Percentiles rank a stretch among this genome's conserved stretches.
These are phyloP conservation scores for Fusarium mangiferae DNA, from an alignment of 2,329 filamentous ascomycete genomes.

Conservation along the genomic window DNA sequence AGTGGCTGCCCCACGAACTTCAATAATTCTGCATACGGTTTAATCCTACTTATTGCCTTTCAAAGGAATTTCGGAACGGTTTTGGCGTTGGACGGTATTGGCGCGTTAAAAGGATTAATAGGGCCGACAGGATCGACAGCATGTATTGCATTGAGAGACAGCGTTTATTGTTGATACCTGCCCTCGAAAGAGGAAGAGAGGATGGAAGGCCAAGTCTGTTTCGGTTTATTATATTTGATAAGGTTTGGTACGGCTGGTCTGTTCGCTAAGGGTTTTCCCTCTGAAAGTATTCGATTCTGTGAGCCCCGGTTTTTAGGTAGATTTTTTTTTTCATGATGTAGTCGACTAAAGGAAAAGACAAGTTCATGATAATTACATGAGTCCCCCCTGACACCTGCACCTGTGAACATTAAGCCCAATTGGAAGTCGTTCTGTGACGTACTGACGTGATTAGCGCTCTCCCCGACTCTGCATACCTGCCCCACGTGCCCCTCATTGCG, in stretches of 20 bases:
- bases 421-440: constrained; percentile 31
- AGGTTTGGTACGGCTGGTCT: constrained; percentile 3
- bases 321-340: constrained; percentile 29
- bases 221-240: constrained; percentile 15
- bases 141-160: constrained; percentile 27
- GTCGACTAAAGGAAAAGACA: constrained; percentile 32
- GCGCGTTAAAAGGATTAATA: constrained; percentile 30
- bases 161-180: constrained; percentile 30
- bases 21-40: constrained; percentile 33
- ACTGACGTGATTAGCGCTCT: constrained; percentile 39
- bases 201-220: constrained; percentile 20
- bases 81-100: constrained; percentile 43
- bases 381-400: constrained; percentile 7
- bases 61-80: constrained; percentile 35
- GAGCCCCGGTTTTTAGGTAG: constrained; percentile 37
- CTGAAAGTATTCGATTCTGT: constrained; percentile 31
- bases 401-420: constrained; percentile 17
- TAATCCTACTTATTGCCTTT: constrained; percentile 17
- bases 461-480: constrained; percentile 27
- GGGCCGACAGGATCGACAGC: constrained; percentile 10
- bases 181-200: constrained; percentile 10
- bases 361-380: constrained; percentile 36
- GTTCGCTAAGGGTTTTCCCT: constrained; percentile 24
- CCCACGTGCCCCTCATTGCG: constrained; percentile 41
- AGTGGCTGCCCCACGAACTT: constrained; percentile 18